These are phyloP conservation scores for Haberlea rhodopensis DNA, from an alignment of 257 asterid species.

Conservation along the genomic window DNA sequence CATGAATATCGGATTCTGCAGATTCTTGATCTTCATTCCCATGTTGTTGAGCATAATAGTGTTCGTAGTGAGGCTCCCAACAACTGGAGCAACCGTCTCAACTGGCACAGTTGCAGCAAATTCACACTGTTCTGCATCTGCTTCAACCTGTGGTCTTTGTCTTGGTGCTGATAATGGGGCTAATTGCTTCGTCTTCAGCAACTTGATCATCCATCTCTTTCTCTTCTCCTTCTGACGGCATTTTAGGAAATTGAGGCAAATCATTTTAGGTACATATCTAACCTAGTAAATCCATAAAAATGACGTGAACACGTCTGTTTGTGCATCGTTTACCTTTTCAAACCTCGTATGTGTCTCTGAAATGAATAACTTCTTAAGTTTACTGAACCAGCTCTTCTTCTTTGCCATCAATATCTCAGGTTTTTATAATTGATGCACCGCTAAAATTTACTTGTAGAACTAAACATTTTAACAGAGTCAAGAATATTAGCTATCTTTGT, in stretches of 20 bases:
- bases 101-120: conserved; percentile 26
- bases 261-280: conserved; percentile 14
- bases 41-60: conserved; percentile 21
- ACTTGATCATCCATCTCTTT: conserved; percentile 55
- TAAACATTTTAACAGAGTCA: conserved; percentile 16
- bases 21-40: conserved; percentile 26
- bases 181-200: conserved; percentile 43
- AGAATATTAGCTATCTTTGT: conserved; percentile 16
- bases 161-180: conserved; percentile 36
- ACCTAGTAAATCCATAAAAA: background rate
- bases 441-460: conserved; percentile 24
- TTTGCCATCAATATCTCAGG: conserved; percentile 51
- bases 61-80: conserved; percentile 6
- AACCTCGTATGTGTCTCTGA: conserved; percentile 53
- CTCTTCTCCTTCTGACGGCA: conserved; percentile 48
- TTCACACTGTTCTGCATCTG: conserved; percentile 26
- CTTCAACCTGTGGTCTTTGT: conserved; percentile 31
- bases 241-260: background rate
- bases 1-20: conserved; percentile 17
- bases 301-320: background rate
- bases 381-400: conserved; percentile 68
- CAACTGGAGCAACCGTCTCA: conserved; percentile 19
- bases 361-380: conserved; percentile 58
- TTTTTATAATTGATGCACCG: conserved; percentile 23
- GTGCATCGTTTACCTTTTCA: conserved; percentile 50